phyloP scores from a whole-genome alignment of 108 stramenopile species.

The Cylindrotheca fusiformis region DNA sequence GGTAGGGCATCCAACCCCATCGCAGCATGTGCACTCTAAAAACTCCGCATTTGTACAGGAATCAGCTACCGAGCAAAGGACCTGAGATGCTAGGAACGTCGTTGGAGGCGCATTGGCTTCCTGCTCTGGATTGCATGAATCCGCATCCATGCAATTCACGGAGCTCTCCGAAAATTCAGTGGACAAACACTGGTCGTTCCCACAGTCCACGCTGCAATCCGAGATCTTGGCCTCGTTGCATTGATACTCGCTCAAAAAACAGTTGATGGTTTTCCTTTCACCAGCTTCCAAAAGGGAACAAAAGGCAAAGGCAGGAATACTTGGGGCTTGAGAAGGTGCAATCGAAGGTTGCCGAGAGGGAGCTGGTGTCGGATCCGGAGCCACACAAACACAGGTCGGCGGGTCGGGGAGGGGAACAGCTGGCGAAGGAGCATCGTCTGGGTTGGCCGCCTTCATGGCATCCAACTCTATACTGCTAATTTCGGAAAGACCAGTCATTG shows the following conservation, averaged over 20 bases:
- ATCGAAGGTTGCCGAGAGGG: background rate
- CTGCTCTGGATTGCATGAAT: background rate
- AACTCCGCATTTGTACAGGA: background rate
- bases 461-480: slow-evolving; percentile 29
- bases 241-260: background rate
- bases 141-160: background rate
- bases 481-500: slow-evolving; percentile 22
- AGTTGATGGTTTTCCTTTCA: background rate
- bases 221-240: background rate
- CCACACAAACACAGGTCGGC: background rate
- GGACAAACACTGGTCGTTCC: background rate
- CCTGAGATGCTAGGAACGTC: background rate
- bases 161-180: background rate
- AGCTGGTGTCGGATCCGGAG: background rate
- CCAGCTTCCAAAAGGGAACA: background rate
- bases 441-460: background rate
- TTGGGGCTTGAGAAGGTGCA: background rate
- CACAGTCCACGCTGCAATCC: background rate
- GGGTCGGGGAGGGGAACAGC: background rate
- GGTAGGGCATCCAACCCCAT: background rate
- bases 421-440: background rate
- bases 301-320: background rate
- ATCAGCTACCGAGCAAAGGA: background rate
- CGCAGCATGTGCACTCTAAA: background rate
- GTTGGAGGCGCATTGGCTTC: background rate